Percentiles rank a stretch among this genome's conserved stretches.
These are phyloP conservation scores for Tolypocladium amazonense DNA, from an alignment of 2,329 filamentous ascomycete species.

Conservation along the genomic window DNA sequence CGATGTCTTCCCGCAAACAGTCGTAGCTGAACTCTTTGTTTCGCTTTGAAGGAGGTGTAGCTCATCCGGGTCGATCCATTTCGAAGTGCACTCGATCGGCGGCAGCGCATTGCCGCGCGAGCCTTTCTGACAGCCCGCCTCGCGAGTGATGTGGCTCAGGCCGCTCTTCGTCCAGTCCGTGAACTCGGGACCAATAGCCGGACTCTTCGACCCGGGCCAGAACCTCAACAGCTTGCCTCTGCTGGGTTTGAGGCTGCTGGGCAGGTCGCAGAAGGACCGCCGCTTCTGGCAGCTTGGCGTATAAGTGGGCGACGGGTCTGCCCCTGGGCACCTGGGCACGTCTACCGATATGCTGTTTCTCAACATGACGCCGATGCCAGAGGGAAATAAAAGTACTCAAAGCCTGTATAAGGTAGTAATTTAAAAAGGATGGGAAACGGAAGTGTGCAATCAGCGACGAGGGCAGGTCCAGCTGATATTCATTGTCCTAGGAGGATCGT, in stretches of 20 bases:
- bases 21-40: not conserved
- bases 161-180: slow-evolving; percentile 13
- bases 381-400: too few relatives aligned
- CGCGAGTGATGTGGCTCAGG: slow-evolving; percentile 2
- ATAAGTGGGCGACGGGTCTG: not conserved
- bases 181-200: slow-evolving; percentile 14
- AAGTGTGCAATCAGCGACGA: not conserved
- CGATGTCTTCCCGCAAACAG: not conserved
- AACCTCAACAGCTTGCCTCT: slow-evolving; percentile 19
- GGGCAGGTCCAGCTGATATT: not conserved
- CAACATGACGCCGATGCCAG: not conserved
- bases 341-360: not conserved
- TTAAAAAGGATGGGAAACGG: not conserved
- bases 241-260: slow-evolving; percentile 13
- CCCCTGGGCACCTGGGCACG: not conserved
- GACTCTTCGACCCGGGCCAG: slow-evolving; percentile 16
- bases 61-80: not conserved
- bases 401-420: too few relatives aligned
- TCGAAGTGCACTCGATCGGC: not conserved
- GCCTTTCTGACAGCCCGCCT: slow-evolving; percentile 5
- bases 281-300: not conserved
- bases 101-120: slow-evolving; percentile 1
- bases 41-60: too few relatives aligned
- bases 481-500: not conserved
- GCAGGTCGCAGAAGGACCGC: slow-evolving; percentile 5